Conservation (phyloP, 23 red algal species). For the Cyanidium caldarium region DNA sequence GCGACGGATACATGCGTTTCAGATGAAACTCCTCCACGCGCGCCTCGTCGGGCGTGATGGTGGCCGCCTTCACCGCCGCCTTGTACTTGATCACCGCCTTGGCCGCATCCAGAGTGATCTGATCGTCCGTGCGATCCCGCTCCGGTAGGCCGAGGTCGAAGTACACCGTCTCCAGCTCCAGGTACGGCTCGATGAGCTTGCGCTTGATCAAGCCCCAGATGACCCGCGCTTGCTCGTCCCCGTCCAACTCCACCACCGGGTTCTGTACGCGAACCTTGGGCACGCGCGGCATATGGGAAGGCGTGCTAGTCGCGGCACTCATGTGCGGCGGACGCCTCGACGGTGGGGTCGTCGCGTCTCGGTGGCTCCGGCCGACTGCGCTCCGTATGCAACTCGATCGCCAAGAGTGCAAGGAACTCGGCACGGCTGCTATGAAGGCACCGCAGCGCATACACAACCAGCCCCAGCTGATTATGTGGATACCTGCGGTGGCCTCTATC, state of each 20-base stretch:
- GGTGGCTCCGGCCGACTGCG: too few species aligned
- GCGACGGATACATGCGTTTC: slow-evolving; percentile 75
- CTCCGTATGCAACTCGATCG: too few species aligned
- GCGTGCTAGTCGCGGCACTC: too few species aligned
- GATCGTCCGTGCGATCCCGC: slow-evolving; percentile 67
- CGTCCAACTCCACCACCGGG: slow-evolving; percentile 67
- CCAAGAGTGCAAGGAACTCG: too few species aligned
- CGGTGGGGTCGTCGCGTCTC: too few species aligned
- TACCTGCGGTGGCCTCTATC: too few species aligned
- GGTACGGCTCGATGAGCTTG: slow-evolving; percentile 43
- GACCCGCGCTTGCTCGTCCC: slow-evolving; percentile 74
- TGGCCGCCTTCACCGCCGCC: slow-evolving; percentile 72
- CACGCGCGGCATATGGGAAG: neutral
- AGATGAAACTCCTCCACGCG: slow-evolving; percentile 72
- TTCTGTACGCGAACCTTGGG: slow-evolving; percentile 54
- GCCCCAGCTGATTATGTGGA: too few species aligned
- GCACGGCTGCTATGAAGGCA: too few species aligned
- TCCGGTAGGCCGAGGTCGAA: slow-evolving; percentile 67
- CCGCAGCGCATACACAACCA: too few species aligned
- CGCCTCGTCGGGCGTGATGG: slow-evolving; percentile 58
- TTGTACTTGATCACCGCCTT: slow-evolving; percentile 64
- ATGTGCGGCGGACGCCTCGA: too few species aligned
- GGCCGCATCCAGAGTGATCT: slow-evolving; percentile 65
- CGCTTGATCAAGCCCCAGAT: slow-evolving; percentile 69
- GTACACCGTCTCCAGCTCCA: slow-evolving; percentile 48